phyloP scores from a whole-genome alignment of 1,284 basidiomycete genomes.

The Sporisorium iseilematis-ciliati region DNA sequence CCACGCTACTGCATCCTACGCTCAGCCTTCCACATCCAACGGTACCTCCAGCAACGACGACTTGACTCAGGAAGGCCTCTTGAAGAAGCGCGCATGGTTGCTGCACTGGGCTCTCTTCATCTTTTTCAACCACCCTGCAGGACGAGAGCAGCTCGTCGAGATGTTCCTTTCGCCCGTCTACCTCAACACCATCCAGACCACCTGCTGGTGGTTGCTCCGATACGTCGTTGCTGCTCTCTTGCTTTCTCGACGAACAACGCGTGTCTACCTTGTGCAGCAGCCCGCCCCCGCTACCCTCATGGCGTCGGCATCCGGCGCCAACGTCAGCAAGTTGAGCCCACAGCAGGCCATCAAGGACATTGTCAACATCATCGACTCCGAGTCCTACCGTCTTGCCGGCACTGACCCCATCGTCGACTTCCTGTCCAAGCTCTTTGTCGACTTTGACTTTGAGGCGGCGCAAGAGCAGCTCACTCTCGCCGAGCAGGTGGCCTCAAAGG shows the following conservation, averaged over 20 bases:
- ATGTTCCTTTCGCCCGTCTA: constrained; percentile 95
- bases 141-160: constrained; percentile 92
- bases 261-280: constrained; percentile 63
- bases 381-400: constrained; percentile 77
- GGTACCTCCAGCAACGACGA: constrained; percentile 42
- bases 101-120: constrained; percentile 98
- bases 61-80: constrained; percentile 75
- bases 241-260: constrained; percentile 80
- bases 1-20: constrained; percentile 46
- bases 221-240: constrained; percentile 94
- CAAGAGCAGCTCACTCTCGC: constrained; percentile 84
- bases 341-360: constrained; percentile 67
- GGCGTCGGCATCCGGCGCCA: constrained; percentile 41
- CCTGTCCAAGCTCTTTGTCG: constrained; percentile 90
- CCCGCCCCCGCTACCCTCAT: constrained; percentile 47
- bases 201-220: constrained; percentile 92
- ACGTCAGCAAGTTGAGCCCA: constrained; percentile 62
- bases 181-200: constrained; percentile 97
- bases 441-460: constrained; percentile 91
- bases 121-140: constrained; percentile 95
- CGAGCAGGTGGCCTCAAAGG: constrained; percentile 85
- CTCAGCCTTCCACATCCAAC: constrained; percentile 45
- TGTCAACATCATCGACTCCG: constrained; percentile 64
- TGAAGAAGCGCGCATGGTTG: constrained; percentile 95
- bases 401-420: constrained; percentile 93